Conservation (phyloP, 1,139 yeast species). For the Taiozyma sp. region DNA sequence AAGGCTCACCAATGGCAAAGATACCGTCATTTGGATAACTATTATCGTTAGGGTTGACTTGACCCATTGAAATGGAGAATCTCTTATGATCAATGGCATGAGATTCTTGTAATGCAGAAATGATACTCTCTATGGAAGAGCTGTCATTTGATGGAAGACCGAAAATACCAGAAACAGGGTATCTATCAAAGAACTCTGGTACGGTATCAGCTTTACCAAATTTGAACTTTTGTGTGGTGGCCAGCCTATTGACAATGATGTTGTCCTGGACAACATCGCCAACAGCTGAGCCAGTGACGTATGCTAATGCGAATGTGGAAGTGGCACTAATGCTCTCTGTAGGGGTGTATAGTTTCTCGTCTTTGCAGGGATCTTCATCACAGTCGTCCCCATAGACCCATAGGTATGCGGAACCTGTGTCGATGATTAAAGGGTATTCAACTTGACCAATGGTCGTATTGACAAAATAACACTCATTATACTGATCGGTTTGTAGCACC, state of each 20-base stretch:
- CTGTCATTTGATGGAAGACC: conserved; percentile 46
- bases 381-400: conserved; percentile 61
- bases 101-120: conserved; percentile 34
- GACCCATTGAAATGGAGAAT: conserved; percentile 40
- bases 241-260: conserved; percentile 38
- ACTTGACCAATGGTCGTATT: conserved; percentile 34
- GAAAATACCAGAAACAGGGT: conserved; percentile 55
- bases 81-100: conserved; percentile 32
- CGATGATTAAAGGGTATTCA: conserved; percentile 49
- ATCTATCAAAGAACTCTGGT: conserved; percentile 48
- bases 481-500: conserved; percentile 23
- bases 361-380: conserved; percentile 39
- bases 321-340: conserved; percentile 15
- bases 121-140: conserved; percentile 33
- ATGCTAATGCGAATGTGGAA: conserved; percentile 40
- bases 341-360: conserved; percentile 27
- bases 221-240: conserved; percentile 35
- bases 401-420: conserved; percentile 61
- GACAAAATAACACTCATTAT: conserved; percentile 31
- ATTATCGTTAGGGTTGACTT: conserved; percentile 25
- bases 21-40: conserved; percentile 34
- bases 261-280: conserved; percentile 42
- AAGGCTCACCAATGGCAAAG: conserved; percentile 41
- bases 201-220: conserved; percentile 53
- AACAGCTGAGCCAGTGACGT: conserved; percentile 51